These are phyloP conservation scores for Lonicera japonica DNA, from an alignment of 129 eudicot species.

Conservation along the genomic window DNA sequence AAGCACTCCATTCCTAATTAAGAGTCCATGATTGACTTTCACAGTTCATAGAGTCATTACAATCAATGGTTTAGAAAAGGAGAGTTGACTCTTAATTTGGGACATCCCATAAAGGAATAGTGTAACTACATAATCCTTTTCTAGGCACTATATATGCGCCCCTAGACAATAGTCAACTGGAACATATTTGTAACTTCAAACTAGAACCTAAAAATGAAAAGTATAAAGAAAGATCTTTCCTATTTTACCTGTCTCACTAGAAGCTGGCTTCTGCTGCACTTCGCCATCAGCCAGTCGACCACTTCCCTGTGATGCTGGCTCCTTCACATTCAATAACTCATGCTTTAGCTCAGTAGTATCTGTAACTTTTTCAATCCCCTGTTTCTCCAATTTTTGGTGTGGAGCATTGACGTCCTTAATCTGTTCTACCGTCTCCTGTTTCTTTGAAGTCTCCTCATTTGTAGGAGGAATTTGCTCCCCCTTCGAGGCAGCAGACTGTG, in stretches of 20 bases:
- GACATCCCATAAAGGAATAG: no score
- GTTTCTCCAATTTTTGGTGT: slow-evolving; percentile 33
- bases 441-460: slow-evolving; percentile 36
- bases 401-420: slow-evolving; percentile 24
- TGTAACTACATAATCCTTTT: no score
- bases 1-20: no score
- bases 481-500: slow-evolving; percentile 80
- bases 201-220: no score
- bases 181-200: no score
- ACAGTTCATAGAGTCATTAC: no score
- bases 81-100: no score
- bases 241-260: slow-evolving; percentile 74
- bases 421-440: slow-evolving; percentile 32
- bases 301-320: slow-evolving; percentile 70
- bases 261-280: slow-evolving; percentile 59
- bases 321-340: slow-evolving; percentile 61
- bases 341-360: slow-evolving; percentile 80
- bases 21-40: no score
- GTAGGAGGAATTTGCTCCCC: slow-evolving; percentile 52
- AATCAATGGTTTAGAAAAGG: no score
- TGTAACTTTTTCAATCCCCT: slow-evolving; percentile 33
- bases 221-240: no score
- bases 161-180: no score
- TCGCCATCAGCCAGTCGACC: slow-evolving; percentile 64
- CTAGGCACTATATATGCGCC: no score